Evolutionary conservation across 768 basidiomycete genomes (phyloP), one percentile per base, ranked within the genome.

Genomic region (Collybia sordida): DNA sequence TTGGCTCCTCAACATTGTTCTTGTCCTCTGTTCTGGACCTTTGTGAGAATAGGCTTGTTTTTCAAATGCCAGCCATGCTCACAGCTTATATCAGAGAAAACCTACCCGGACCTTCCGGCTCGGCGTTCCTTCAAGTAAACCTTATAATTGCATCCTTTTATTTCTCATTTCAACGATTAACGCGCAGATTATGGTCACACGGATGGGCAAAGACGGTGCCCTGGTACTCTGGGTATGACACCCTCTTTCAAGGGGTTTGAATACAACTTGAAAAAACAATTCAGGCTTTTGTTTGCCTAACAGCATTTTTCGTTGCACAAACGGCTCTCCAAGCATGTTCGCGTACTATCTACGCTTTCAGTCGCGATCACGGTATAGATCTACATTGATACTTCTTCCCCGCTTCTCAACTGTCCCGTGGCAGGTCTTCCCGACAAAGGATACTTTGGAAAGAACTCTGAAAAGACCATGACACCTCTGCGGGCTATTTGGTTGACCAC

Each of bases 241-340:
- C 19, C 4, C 24, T 4, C 3, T 4, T 23, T 40, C 19, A 19
- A 24, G 19, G 15, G 25, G 19, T 1, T 15, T 21, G 40, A 6
- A 22, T 14, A 35, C n/a, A 7, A 21, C 38, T 46, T 34, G 1
- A 9, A 18, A 1, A 22, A 40, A n/a, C 15, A 17, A 17, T 17
- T 25, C 45, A 85, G 85, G 74, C 74, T 12, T 83, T 86, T 53
- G 87, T 91, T 24, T 93, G 91, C 73, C 63, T 90, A 50, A 90
- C 91, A 14, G 93, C 93, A 0, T 93, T 92, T 72, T 90, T 90
- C 64, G 89, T 91, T 49, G 83, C 82, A 15, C 88, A 90, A 65
- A 85, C 81, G 12, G 85, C 90, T 9, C 75, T 91, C 5, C 92
- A 95, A 58, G 92, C 92, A 19, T 84, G 82, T 47, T 89, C 90